These are phyloP conservation scores for Paulinella micropora DNA, from an alignment of 78 protist species.

Conservation along the genomic window DNA sequence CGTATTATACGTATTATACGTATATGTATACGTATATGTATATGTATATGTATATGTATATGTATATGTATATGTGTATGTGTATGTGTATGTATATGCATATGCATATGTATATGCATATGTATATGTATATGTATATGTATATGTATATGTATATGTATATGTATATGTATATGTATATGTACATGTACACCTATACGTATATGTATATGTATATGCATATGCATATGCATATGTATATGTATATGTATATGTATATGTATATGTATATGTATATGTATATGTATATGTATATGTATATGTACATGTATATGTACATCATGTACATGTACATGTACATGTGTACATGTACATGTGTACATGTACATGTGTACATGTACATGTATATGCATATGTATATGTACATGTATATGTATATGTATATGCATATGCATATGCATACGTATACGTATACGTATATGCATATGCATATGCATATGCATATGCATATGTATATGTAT, in stretches of 20 bases:
- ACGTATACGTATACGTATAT: neutral
- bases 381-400: neutral
- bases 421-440: neutral
- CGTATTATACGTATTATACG: neutral
- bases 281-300: neutral
- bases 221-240: neutral
- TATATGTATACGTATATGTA: neutral
- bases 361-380: neutral
- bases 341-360: neutral
- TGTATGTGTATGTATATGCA: neutral
- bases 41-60: neutral
- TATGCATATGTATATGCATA: neutral
- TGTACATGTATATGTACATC: no score
- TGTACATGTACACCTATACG: neutral
- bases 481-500: no score
- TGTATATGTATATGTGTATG: neutral
- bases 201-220: neutral
- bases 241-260: neutral
- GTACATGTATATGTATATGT: no score
- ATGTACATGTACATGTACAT: neutral
- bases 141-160: neutral
- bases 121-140: neutral
- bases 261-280: neutral
- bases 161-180: neutral
- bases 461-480: no score